Percentiles rank a stretch among this genome's conserved stretches.
Conservation (phyloP, 2,329 filamentous ascomycete species). For the Chrysoporthe austroafricana region DNA sequence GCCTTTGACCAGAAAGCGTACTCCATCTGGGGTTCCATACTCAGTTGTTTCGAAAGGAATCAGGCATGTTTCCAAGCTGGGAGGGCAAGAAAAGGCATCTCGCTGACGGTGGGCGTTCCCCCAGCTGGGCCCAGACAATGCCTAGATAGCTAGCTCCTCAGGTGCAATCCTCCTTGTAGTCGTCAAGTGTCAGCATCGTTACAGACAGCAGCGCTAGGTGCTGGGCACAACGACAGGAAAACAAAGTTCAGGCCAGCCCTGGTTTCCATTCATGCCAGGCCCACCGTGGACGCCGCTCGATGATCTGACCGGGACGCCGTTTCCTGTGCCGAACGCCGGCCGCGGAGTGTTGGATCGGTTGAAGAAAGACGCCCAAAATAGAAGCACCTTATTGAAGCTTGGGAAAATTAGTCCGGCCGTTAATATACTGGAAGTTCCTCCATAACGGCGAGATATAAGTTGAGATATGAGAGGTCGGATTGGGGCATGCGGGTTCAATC, state of each 20-base stretch:
- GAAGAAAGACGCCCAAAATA: no score
- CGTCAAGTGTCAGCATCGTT: neutral
- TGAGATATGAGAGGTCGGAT: neutral
- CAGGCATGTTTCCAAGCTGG: neutral
- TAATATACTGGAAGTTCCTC: no score
- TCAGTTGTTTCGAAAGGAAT: neutral
- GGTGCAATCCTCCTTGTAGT: neutral
- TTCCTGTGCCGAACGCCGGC: no score
- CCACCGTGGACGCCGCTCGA: no score
- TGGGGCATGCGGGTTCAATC: neutral
- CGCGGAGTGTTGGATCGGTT: no score
- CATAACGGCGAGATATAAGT: neutral
- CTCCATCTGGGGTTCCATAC: neutral
- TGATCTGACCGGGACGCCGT: no score
- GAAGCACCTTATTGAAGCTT: no score
- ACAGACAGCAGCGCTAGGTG: neutral
- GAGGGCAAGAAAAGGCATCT: neutral
- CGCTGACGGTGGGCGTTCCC: neutral
- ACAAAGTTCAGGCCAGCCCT: neutral
- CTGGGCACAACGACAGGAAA: neutral
- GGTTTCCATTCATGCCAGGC: no score
- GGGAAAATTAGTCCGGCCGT: no score
- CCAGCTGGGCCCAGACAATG: no score
- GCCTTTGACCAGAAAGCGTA: neutral
- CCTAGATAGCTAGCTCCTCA: neutral